phyloP scores from a whole-genome alignment of 2,329 filamentous ascomycete genomes.

The Cladobotryum mycophilum region DNA sequence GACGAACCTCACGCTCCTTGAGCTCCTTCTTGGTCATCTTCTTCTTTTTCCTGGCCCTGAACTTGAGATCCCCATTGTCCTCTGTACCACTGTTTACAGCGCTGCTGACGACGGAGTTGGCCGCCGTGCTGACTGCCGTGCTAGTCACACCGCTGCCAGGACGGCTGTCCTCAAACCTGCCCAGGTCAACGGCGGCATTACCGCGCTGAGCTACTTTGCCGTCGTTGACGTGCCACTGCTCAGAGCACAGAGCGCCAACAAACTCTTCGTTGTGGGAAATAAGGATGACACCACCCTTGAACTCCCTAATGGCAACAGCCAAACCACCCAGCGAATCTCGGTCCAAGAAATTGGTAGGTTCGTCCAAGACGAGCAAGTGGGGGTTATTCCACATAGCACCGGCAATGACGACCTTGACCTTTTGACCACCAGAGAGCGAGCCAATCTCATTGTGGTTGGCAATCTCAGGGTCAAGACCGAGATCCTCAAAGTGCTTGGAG shows the following conservation, averaged over 20 bases:
- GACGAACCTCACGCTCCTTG: slow-evolving; percentile 86
- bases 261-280: slow-evolving; percentile 99
- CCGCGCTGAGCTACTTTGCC: slow-evolving; percentile 83
- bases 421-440: slow-evolving; percentile 91
- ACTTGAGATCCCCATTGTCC: slow-evolving; percentile 75
- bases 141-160: slow-evolving; percentile 53
- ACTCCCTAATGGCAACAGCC: slow-evolving; percentile 95
- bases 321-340: slow-evolving; percentile 94
- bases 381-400: slow-evolving; percentile 99
- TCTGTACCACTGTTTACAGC: slow-evolving; percentile 76
- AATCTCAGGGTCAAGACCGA: slow-evolving; percentile 94
- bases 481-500: slow-evolving; percentile 95
- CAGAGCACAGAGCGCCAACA: slow-evolving; percentile 87
- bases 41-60: slow-evolving; percentile 89
- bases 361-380: slow-evolving; percentile 92
- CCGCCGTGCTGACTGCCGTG: slow-evolving; percentile 52
- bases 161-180: slow-evolving; percentile 81
- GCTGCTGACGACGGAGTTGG: slow-evolving; percentile 48
- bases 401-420: slow-evolving; percentile 97
- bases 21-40: slow-evolving; percentile 96
- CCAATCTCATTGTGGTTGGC: slow-evolving; percentile 98
- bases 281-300: slow-evolving; percentile 97
- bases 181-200: slow-evolving; percentile 63
- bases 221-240: slow-evolving; percentile 92
- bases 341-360: slow-evolving; percentile 98